phyloP scores from a whole-genome alignment of 345 rosid species.

The Aurinia saxatilis region DNA sequence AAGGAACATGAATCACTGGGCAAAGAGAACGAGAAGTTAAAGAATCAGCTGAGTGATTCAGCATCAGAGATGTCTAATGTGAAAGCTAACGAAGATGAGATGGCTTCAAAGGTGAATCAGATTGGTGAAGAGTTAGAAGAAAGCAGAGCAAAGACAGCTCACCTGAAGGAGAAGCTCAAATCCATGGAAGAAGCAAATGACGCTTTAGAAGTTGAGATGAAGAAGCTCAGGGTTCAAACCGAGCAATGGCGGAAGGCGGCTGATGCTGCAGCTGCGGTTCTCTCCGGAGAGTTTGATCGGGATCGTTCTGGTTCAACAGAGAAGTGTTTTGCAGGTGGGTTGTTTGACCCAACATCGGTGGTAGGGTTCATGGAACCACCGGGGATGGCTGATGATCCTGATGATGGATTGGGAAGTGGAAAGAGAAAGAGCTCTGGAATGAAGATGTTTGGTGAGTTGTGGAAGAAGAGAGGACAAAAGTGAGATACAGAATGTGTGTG shows the following conservation, averaged over 20 bases:
- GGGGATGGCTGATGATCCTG: conserved; percentile 49
- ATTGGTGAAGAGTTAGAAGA: conserved; percentile 53
- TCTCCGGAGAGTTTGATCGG: conserved; percentile 60
- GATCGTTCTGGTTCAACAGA: conserved; percentile 68
- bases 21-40: conserved; percentile 51
- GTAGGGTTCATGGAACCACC: conserved; percentile 56
- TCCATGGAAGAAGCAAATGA: conserved; percentile 48
- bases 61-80: conserved; percentile 27
- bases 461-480: conserved; percentile 77
- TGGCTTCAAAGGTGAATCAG: conserved; percentile 34
- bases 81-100: conserved; percentile 47
- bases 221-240: conserved; percentile 74
- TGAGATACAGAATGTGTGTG: conserved; percentile 18
- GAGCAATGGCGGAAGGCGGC: conserved; percentile 98
- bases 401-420: conserved; percentile 61
- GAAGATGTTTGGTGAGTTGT: conserved; percentile 79
- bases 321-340: conserved; percentile 50
- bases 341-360: conserved; percentile 35
- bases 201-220: conserved; percentile 71
- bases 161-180: conserved; percentile 47
- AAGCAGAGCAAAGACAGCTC: conserved; percentile 40
- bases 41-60: conserved; percentile 46
- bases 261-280: conserved; percentile 86
- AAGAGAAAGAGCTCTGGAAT: conserved; percentile 69
- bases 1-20: conserved; percentile 38